Percentiles rank a stretch among this genome's conserved stretches.
Conservation (phyloP, 495 filamentous ascomycete species). For the Neohortaea acidophila region DNA sequence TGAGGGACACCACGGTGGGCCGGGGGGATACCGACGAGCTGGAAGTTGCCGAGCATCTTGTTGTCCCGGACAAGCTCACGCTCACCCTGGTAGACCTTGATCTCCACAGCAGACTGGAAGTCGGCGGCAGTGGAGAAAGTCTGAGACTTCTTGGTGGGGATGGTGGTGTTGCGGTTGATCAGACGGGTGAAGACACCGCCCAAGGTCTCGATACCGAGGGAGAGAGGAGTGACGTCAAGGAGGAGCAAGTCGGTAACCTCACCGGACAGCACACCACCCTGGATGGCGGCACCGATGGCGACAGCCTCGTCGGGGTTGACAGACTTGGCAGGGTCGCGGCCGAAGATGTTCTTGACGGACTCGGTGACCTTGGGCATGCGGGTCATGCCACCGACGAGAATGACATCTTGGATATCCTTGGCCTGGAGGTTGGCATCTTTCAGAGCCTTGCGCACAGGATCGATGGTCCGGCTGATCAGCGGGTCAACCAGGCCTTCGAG, state of each 20-base stretch:
- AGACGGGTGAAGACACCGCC: conserved; percentile 98
- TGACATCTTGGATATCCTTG: conserved; percentile 96
- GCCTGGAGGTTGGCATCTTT: conserved; percentile 92
- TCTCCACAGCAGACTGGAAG: conserved; percentile 98
- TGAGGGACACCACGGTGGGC: conserved; percentile 96
- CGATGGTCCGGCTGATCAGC: conserved; percentile 68
- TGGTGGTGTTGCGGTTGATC: conserved; percentile 99
- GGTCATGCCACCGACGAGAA: conserved; percentile 98
- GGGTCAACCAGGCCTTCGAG: conserved; percentile 89
- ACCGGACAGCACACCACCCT: conserved; percentile 92
- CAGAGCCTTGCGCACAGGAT: conserved; percentile 90
- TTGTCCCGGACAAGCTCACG: conserved; percentile 98
- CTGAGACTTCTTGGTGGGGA: conserved; percentile 99
- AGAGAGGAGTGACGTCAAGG: conserved; percentile 92
- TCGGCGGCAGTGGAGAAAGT: conserved; percentile 96
- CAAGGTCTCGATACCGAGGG: conserved; percentile 98
- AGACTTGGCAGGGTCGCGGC: conserved; percentile 94
- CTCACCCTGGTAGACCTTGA: conserved; percentile 99
- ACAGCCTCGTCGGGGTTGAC: conserved; percentile 99
- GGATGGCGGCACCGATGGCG: conserved; percentile 93
- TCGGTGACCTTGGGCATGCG: conserved; percentile 99
- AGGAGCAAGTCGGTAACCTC: conserved; percentile 93
- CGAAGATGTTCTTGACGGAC: conserved; percentile 94
- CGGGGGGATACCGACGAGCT: conserved; percentile 93
- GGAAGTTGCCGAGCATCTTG: conserved; percentile 99